Base-by-base conservation (phyloP, 352 stramenopile species). In the Globisporangium nagaii region DNA sequence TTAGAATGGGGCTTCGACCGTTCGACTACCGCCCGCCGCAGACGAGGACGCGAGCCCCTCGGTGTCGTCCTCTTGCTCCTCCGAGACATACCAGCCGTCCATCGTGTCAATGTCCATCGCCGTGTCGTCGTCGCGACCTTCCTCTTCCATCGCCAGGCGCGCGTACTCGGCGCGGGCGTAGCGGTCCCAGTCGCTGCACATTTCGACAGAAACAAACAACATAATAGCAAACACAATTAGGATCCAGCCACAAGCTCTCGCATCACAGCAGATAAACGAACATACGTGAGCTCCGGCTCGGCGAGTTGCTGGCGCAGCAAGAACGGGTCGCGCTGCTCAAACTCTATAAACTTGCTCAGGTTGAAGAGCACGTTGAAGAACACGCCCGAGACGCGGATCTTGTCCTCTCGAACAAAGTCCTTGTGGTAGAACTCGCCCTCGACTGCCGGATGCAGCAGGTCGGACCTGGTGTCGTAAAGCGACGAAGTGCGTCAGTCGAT, bases 331-430 rank as follows among this genome's bases (percentile, higher is more conserved):
- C 96, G 81, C 67, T 98, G 90, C 75, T 99, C 97, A 71, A 99
- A 99, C 54, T 96, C 85, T 41, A 99, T 96, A 55, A 99, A 99
- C 69, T 99, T 99, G 88, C 97, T 98, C 35, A 99, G 75, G 73
- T 99, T 99, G 82, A 99, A 99, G 22, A 99, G 79, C 31, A 97
- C 96, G 75, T 99, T 98, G 75, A 99, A 99, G 44, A 99, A 92
- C 24, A 98, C 95, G 20, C 97, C 97, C 0, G 93, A 94, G 20
- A 99, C 68, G 32, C 84, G 83, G 48, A 95, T 93, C 65, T 92
- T 93, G 68, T 95, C 84, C 15, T 80, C 68, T n/a, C 81, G 81
- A 36, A 86, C 77, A 32, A 95, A 89, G 34, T 95, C 84, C 20
- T 71, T 68, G 56, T 86, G 77, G 37, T 77, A 79, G 46, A 95